A percentile compares a stretch with the other conserved stretches of the same genome.
phyloP scores from a whole-genome alignment of 2,329 filamentous ascomycete genomes.

The Fusarium verrucosum region DNA sequence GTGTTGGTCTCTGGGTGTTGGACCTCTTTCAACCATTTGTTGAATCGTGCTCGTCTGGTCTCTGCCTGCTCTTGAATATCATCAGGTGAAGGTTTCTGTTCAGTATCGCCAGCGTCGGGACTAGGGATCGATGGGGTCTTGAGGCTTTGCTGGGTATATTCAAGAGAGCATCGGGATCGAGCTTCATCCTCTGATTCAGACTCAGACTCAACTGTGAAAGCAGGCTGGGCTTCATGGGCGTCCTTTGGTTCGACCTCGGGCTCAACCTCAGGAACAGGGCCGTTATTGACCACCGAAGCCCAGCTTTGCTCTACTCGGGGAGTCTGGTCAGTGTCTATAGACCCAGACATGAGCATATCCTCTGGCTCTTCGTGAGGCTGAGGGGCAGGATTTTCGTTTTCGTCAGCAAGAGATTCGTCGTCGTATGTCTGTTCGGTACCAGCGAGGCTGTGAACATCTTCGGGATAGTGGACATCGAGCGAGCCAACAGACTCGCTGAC shows the following conservation, averaged over 20 bases:
- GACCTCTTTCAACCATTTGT: conserved; percentile 25
- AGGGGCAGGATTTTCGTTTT: conserved; percentile 37
- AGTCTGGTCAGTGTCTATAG: conserved; percentile 9
- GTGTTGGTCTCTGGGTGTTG: conserved; percentile 17
- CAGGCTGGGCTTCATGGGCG: conserved; percentile 7
- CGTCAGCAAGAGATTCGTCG: conserved; percentile 53
- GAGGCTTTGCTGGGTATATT: conserved; percentile 61
- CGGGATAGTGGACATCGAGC: conserved; percentile 58
- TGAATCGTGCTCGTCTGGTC: conserved; percentile 11
- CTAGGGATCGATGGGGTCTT: conserved; percentile 55
- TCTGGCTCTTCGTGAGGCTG: conserved; percentile 14
- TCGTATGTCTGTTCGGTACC: conserved; percentile 60
- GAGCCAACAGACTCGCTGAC: conserved; percentile 61
- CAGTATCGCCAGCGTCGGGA: conserved; percentile 47
- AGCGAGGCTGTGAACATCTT: conserved; percentile 62
- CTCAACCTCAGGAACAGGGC: conserved; percentile 23
- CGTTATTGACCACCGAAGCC: conserved; percentile 31
- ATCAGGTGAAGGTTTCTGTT: conserved; percentile 21
- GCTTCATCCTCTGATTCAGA: conserved; percentile 55
- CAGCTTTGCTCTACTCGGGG: conserved; percentile 22
- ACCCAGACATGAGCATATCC: conserved; percentile 20
- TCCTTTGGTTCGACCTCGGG: conserved; percentile 17
- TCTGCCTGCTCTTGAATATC: conserved; percentile 15
- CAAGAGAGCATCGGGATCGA: conserved; percentile 54
- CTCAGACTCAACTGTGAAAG: conserved; percentile 42